phyloP scores from a whole-genome alignment of 495 filamentous ascomycete genomes.

The Trichoderma reesei region DNA sequence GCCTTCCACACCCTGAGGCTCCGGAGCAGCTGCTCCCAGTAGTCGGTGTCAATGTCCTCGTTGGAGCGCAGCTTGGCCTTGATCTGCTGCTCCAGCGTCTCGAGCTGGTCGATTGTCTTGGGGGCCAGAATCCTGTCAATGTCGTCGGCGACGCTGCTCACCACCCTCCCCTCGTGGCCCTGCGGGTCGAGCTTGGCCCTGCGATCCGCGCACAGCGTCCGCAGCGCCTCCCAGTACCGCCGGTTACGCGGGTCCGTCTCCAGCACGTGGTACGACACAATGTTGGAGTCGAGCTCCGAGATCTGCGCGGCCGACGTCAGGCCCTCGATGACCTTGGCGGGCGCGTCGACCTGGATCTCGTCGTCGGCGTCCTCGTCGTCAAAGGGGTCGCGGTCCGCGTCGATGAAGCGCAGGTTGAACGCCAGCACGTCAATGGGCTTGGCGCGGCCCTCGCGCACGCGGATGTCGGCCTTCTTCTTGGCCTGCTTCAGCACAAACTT shows the following conservation, averaged over 20 bases:
- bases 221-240: constrained; percentile 90
- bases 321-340: constrained; percentile 71
- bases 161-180: constrained; percentile 56
- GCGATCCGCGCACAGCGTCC: constrained; percentile 72
- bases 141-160: constrained; percentile 74
- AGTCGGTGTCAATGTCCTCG: constrained; percentile 91
- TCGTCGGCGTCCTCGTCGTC: constrained; percentile 76
- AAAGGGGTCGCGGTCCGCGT: constrained; percentile 63
- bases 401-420: constrained; percentile 79
- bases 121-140: constrained; percentile 77
- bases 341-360: constrained; percentile 66
- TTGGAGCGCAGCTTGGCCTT: constrained; percentile 72
- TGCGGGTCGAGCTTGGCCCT: constrained; percentile 53
- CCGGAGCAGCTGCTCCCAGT: constrained; percentile 87
- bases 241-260: constrained; percentile 68
- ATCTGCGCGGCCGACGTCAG: constrained; percentile 56
- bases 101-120: constrained; percentile 80
- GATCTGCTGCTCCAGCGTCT: constrained; percentile 76
- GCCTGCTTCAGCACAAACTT: constrained; percentile 93
- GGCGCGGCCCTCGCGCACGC: constrained; percentile 86
- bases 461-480: constrained; percentile 95
- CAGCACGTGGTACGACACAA: constrained; percentile 72
- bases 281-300: constrained; percentile 72
- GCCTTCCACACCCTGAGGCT: constrained; percentile 86
- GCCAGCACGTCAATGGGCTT: constrained; percentile 94